Conservation (phyloP, 495 filamentous ascomycete species). For the Podospora comata region DNA sequence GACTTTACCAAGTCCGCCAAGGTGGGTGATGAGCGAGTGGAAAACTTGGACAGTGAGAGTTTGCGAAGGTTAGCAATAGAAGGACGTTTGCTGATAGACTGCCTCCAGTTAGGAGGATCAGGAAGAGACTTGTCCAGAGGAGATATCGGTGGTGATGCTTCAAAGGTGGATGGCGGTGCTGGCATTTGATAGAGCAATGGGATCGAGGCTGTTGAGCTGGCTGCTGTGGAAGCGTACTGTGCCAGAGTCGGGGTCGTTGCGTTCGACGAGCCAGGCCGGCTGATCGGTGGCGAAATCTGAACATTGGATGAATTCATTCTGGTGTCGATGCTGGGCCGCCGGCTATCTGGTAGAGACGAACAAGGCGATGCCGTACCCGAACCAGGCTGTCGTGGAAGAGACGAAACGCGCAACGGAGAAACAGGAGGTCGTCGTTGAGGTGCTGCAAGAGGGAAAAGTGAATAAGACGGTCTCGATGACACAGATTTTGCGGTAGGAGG, state of each 20-base stretch:
- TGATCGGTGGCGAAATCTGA: neutral
- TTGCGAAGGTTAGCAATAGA: conserved; percentile 21
- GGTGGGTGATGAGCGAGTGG: conserved; percentile 21
- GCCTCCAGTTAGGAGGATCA: neutral
- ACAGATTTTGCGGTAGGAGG: conserved; percentile 14
- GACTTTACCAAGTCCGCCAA: conserved; percentile 18
- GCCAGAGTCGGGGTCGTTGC: neutral
- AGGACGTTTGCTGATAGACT: conserved; percentile 10
- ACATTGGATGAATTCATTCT: neutral
- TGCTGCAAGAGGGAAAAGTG: conserved; percentile 27
- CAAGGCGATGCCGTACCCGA: conserved; percentile 7
- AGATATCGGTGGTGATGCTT: conserved; percentile 9
- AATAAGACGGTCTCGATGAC: conserved; percentile 22
- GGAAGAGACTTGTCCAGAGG: conserved; percentile 9
- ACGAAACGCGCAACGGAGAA: neutral
- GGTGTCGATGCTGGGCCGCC: neutral
- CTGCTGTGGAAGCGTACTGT: neutral
- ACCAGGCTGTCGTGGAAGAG: conserved; percentile 8
- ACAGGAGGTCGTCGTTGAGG: neutral
- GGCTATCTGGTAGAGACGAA: neutral
- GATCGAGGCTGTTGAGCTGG: conserved; percentile 17
- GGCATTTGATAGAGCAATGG: conserved; percentile 14
- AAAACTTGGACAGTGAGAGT: conserved; percentile 19
- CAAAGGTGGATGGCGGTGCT: neutral
- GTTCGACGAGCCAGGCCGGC: neutral